Conservation (phyloP, 441 rosid genomes). For the Erodium trifolium region DNA sequence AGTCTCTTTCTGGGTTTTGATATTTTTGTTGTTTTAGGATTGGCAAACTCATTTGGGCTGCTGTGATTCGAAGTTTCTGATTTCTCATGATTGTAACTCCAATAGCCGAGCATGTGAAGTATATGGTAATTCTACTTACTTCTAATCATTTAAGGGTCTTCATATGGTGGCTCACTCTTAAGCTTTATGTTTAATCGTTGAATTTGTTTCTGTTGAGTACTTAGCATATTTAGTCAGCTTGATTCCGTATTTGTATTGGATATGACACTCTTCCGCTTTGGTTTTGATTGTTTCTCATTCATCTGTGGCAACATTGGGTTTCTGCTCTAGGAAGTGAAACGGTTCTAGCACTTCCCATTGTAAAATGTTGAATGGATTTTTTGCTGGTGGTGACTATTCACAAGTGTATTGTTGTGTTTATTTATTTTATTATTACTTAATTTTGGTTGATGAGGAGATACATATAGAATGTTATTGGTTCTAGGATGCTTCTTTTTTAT, state of each 20-base stretch:
- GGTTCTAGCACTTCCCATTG: not conserved
- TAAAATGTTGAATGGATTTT: not conserved
- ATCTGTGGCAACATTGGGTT: not conserved
- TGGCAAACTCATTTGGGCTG: constrained; percentile 8
- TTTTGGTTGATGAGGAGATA: not conserved
- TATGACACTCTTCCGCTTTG: no score
- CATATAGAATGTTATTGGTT: not conserved
- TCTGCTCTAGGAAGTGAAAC: not conserved
- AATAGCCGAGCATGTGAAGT: constrained; percentile 5
- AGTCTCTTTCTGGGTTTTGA: not conserved
- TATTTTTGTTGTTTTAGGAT: constrained; percentile 19
- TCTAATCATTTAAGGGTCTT: constrained; percentile 9
- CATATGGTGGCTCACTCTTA: not conserved
- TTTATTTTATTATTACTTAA: not conserved
- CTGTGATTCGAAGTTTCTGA: constrained; percentile 5
- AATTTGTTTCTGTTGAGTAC: not conserved
- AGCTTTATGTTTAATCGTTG: not conserved
- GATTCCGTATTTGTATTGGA: not conserved
- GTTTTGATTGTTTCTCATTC: not conserved
- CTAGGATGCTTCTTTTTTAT: not conserved
- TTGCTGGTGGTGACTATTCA: not conserved
- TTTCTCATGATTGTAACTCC: not conserved
- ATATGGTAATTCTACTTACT: constrained; percentile 26
- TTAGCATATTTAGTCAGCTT: not conserved
- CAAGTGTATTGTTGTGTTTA: not conserved